phyloP scores from a whole-genome alignment of 2,329 filamentous ascomycete genomes.

The Alternaria dauci region DNA sequence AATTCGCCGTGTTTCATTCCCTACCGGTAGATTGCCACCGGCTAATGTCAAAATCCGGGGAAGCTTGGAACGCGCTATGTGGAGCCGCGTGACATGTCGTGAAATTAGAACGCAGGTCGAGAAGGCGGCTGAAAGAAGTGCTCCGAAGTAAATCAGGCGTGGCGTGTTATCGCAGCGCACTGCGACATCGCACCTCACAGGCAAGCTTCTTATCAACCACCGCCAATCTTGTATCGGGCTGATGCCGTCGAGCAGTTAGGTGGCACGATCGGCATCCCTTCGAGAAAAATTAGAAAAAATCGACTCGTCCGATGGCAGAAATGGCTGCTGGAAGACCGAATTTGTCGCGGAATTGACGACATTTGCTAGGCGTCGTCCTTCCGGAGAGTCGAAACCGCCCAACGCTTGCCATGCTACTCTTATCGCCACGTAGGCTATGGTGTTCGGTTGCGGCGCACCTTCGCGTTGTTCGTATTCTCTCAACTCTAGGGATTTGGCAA shows the following conservation, averaged over 20 bases:
- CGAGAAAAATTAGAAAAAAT: background rate
- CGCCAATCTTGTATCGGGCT: background rate
- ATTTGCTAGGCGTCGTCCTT: slow-evolving; percentile 29
- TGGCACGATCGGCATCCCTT: background rate
- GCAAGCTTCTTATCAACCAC: background rate
- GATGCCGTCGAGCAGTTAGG: too few relatives aligned
- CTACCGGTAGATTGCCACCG: slow-evolving; percentile 27
- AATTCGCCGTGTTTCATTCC: slow-evolving; percentile 6
- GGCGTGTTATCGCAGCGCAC: background rate
- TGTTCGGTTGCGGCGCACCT: slow-evolving; percentile 28
- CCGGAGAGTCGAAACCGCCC: slow-evolving; percentile 32
- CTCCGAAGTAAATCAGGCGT: background rate
- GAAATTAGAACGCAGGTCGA: slow-evolving; percentile 1
- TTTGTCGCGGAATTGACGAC: slow-evolving; percentile 20
- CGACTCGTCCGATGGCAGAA: background rate
- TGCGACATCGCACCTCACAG: background rate
- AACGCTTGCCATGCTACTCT: slow-evolving; percentile 39
- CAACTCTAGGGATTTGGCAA: slow-evolving; percentile 31
- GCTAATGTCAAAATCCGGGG: slow-evolving; percentile 28
- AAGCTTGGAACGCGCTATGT: slow-evolving; percentile 16
- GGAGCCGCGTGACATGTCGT: slow-evolving; percentile 5
- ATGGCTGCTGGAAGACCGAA: slow-evolving; percentile 15
- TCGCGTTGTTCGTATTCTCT: slow-evolving; percentile 23
- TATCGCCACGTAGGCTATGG: slow-evolving; percentile 35
- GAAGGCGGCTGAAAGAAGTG: background rate